Conservation (phyloP, 2,329 filamentous ascomycete genomes). For the Ophiostoma sp. region DNA sequence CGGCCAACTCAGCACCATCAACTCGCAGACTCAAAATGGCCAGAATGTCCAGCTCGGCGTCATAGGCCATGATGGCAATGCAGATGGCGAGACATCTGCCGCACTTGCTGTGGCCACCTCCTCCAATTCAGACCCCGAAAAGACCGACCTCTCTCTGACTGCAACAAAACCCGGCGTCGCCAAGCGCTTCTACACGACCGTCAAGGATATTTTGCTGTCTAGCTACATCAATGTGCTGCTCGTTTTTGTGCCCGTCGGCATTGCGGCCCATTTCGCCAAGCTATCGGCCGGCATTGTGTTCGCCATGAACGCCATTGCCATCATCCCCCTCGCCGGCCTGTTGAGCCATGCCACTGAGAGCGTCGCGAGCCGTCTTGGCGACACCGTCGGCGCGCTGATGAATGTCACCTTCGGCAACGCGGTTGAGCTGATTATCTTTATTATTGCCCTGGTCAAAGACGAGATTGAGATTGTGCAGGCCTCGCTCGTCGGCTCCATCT, state of each 20-base stretch:
- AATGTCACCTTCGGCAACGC: conserved; percentile 92
- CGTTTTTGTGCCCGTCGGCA: conserved; percentile 65
- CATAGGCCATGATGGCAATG: conserved; percentile 14
- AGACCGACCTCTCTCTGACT: not conserved
- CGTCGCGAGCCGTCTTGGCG: conserved; percentile 72
- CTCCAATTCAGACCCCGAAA: conserved; percentile 21
- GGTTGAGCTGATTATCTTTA: conserved; percentile 79
- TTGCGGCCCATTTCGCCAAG: conserved; percentile 46
- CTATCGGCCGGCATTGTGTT: conserved; percentile 45
- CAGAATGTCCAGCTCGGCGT: conserved; percentile 9
- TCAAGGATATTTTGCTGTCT: conserved; percentile 52
- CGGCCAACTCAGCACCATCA: not conserved
- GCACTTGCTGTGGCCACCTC: not conserved
- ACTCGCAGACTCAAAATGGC: not conserved
- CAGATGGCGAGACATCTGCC: conserved; percentile 7
- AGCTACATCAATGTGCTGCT: conserved; percentile 63
- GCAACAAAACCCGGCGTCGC: conserved; percentile 22
- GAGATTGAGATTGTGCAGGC: conserved; percentile 73
- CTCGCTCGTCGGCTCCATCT: conserved; percentile 67
- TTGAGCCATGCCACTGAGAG: conserved; percentile 84
- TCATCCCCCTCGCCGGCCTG: conserved; percentile 79
- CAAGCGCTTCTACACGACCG: conserved; percentile 40
- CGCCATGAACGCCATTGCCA: conserved; percentile 63
- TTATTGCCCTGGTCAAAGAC: conserved; percentile 37
- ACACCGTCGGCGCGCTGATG: conserved; percentile 79